These are phyloP conservation scores for Carex myosuroides DNA, from an alignment of 176 grass and related monocot species.

Conservation along the genomic window DNA sequence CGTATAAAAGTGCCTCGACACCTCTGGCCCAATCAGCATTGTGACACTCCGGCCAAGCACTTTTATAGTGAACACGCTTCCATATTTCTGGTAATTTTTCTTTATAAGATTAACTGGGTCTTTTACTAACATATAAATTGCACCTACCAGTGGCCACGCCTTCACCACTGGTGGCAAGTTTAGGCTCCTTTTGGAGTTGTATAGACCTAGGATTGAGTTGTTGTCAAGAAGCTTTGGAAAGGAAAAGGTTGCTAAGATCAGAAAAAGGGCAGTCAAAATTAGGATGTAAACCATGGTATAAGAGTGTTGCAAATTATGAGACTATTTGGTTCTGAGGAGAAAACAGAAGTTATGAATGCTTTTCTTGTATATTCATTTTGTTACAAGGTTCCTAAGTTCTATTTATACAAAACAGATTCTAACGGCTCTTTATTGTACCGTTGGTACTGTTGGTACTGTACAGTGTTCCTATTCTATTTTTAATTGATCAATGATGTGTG, in stretches of 20 bases:
- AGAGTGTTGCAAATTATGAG: too few species aligned
- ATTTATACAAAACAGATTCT: too few species aligned
- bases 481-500: too few species aligned
- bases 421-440: too few species aligned
- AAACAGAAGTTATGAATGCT: too few species aligned
- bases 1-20: conserved; percentile 41
- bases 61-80: conserved; percentile 43
- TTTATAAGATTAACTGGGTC: conserved; percentile 31
- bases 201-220: too few species aligned
- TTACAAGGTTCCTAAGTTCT: too few species aligned
- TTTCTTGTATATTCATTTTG: too few species aligned
- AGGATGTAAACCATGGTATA: background rate
- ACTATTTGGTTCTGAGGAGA: too few species aligned
- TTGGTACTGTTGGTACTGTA: too few species aligned
- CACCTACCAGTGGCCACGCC: background rate
- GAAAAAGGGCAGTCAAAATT: background rate
- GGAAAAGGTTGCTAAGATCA: background rate
- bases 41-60: conserved; percentile 28
- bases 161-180: background rate
- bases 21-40: conserved; percentile 48
- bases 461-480: too few species aligned
- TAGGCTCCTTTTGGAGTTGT: background rate
- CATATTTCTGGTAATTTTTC: conserved; percentile 27
- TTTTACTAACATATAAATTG: conserved; percentile 19
- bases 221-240: background rate